Evolutionary conservation across 352 stramenopile species (phyloP), one percentile per base, ranked within the genome.

Genomic region (Globisporangium recalcitrans): DNA sequence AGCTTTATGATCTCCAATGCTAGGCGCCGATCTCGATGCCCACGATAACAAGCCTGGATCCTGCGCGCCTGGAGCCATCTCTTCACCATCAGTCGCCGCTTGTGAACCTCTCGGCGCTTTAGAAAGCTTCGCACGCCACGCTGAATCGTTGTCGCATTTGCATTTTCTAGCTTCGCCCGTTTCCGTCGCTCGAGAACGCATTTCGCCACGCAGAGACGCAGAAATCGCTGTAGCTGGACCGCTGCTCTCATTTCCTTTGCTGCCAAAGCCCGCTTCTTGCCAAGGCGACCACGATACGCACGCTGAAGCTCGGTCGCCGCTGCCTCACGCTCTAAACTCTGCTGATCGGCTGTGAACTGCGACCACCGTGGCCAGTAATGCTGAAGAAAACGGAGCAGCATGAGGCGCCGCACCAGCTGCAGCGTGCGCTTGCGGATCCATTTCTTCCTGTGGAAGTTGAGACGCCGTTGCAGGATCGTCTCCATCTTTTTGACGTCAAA

Each of bases 401-500:
- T 56, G 24, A 74, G 68, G 6, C 64, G 58, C 3, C 59, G 66
- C 19, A 90, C 66, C 21, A 89, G 64, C 14, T 67, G 70, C 29
- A 73, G 70, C 16, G 78, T 68, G 19, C 64, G 67, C n/a, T 63
- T 63, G 24, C 65, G 70, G n/a, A 78, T 46, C 3, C 68, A 40
- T 29, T 64, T 68, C 4, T 64, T 58, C 32, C 63, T 59, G 63
- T 89, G 74, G 29, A 78, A 69, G 26, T 51, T 42, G 11, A 88
- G 60, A 19, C 80, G 70, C 34, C 66, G 59, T 0, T 42, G 52
- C 5, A 91, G 67, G 34, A 75, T 62, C 22, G 62, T 55, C 67
- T 91, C 82, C 67, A 91, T 78, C 16, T 75, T 62, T 26, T 70
- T 70, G 13, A 86, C 82, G 58, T 88, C 78, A 53, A 91, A 85